Conservation (phyloP, 1,284 basidiomycete species). For the Cutaneotrichosporon mucoides region DNA sequence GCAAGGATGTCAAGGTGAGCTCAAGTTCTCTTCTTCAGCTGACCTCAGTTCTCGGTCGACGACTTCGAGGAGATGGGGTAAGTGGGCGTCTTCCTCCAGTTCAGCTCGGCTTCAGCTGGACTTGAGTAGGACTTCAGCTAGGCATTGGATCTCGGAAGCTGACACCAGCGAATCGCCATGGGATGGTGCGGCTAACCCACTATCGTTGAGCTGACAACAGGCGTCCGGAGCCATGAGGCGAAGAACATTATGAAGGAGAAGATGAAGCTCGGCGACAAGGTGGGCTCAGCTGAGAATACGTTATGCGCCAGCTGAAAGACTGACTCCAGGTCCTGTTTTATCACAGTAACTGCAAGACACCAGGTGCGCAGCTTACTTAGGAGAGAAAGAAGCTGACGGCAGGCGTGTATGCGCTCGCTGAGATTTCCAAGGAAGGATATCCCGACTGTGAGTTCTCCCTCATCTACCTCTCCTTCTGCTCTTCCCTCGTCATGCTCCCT, state of each 20-base stretch:
- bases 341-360: slow-evolving; percentile 89
- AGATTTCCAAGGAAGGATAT: slow-evolving; percentile 78
- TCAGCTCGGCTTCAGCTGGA: too few species aligned
- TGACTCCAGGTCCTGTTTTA: slow-evolving; percentile 60
- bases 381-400: background rate
- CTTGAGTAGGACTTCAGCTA: too few species aligned
- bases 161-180: slow-evolving; percentile 65
- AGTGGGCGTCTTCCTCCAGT: background rate
- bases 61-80: slow-evolving; percentile 67
- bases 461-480: too few species aligned
- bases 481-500: too few species aligned
- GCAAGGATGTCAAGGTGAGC: slow-evolving; percentile 79
- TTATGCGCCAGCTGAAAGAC: background rate
- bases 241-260: slow-evolving; percentile 80
- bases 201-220: slow-evolving; percentile 16
- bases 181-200: slow-evolving; percentile 61
- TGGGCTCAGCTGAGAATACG: slow-evolving; percentile 35
- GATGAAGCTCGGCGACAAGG: slow-evolving; percentile 81
- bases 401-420: slow-evolving; percentile 81
- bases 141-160: background rate
- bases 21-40: background rate
- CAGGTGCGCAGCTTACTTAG: slow-evolving; percentile 54
- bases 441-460: slow-evolving; percentile 66
- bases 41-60: slow-evolving; percentile 74
- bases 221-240: slow-evolving; percentile 75